These are phyloP conservation scores for Asterochloris erici DNA, from an alignment of 139 green algal species.

Conservation along the genomic window DNA sequence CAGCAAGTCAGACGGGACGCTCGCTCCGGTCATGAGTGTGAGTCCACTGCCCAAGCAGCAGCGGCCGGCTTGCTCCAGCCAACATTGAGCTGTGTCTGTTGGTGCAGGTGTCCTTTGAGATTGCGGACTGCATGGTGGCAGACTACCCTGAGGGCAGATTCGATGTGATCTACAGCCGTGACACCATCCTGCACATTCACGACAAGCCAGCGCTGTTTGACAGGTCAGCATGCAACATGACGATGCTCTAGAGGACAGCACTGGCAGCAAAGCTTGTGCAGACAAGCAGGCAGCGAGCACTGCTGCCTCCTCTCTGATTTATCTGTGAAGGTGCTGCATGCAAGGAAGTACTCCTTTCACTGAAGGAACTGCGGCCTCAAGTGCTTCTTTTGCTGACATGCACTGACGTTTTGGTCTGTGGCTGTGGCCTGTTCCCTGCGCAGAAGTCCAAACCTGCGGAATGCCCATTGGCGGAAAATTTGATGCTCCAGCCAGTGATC, in stretches of 20 bases:
- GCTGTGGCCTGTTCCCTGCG: not conserved
- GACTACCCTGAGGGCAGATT: slow-evolving; percentile 47
- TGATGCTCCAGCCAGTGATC: not conserved
- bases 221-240: slow-evolving; percentile 9
- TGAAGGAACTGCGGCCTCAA: too few relatives aligned
- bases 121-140: slow-evolving; percentile 58
- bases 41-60: too few relatives aligned
- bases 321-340: too few relatives aligned
- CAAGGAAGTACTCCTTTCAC: too few relatives aligned
- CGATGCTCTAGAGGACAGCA: too few relatives aligned
- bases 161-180: slow-evolving; percentile 67
- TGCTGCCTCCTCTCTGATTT: too few relatives aligned
- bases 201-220: slow-evolving; percentile 73
- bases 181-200: slow-evolving; percentile 78
- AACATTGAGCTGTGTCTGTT: not conserved
- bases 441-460: too few relatives aligned
- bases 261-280: too few relatives aligned
- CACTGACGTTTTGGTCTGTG: not conserved
- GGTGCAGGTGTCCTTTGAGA: slow-evolving; percentile 72
- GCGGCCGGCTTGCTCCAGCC: not conserved
- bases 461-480: not conserved
- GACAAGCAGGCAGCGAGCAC: too few relatives aligned
- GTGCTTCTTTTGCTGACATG: too few relatives aligned
- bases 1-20: too few relatives aligned
- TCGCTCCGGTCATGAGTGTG: too few relatives aligned